Evolutionary conservation across 2,329 filamentous ascomycete species (phyloP).

Genomic region (Geosmithia putterillii): DNA sequence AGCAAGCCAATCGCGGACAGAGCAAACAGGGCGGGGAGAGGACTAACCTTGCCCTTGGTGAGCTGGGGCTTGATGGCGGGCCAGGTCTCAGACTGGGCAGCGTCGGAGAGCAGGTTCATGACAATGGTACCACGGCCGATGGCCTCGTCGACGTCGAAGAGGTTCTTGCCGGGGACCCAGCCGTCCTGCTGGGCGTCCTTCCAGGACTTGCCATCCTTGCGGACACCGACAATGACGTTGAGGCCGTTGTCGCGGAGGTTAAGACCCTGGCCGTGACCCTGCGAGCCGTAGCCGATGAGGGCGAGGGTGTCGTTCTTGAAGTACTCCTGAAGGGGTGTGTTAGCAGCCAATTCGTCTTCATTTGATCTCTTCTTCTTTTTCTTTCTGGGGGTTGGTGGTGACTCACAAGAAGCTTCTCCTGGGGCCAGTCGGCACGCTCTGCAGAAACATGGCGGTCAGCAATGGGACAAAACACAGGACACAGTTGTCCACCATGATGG

Average conservation of each 20-base stretch:
- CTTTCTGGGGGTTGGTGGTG: constrained; percentile 4
- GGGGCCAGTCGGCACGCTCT: constrained; percentile 98
- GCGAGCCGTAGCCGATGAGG: constrained; percentile 95
- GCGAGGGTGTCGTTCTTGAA: constrained; percentile 99
- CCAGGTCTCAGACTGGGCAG: constrained; percentile 98
- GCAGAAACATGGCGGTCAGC: constrained; percentile 7
- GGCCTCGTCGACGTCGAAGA: constrained; percentile 96
- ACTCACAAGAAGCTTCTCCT: constrained; percentile 91
- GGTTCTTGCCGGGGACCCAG: constrained; percentile 97
- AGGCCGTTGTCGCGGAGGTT: constrained; percentile 99
- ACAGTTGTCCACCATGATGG: no score
- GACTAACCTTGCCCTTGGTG: constrained; percentile 87
- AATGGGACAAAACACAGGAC: background rate
- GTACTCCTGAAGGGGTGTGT: constrained; percentile 56
- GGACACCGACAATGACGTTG: constrained; percentile 97
- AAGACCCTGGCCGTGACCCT: constrained; percentile 97
- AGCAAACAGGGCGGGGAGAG: background rate
- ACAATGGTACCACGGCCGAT: constrained; percentile 86
- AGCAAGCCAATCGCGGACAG: background rate
- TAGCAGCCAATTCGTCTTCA: background rate
- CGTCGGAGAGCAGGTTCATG: constrained; percentile 99
- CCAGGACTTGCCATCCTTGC: constrained; percentile 97
- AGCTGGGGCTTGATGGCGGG: constrained; percentile 95
- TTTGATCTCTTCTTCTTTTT: constrained; percentile 4
- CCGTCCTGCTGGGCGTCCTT: constrained; percentile 94